Base-by-base conservation (phyloP, 2,329 filamentous ascomycete genomes). In the Juglanconis juglandina region DNA sequence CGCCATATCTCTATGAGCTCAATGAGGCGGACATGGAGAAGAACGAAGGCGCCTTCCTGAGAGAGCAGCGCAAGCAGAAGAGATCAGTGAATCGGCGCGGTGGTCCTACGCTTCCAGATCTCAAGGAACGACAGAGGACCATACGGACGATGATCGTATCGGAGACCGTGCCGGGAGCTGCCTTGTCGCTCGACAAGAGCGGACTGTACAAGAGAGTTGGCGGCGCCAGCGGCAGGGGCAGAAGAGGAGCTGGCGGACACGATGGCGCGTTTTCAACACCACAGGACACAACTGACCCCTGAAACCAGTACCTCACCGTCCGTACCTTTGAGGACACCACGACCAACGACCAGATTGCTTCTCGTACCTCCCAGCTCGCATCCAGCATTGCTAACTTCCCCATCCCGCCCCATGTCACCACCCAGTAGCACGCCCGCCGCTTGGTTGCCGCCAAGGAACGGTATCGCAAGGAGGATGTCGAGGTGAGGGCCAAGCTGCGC, bases 51-150 rank as follows among this genome's bases (percentile, higher is more conserved):
- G 95, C 93, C 44, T 94, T 98, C 68, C 93, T 95, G 61, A 86
- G 95, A 66, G 95, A 99, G 72, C 93, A 98, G 74, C 84, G 95
- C 67, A 86, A 93, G 55, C 93, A 98, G 76, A 99, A 99, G 78
- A 87, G 95, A 52, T 96, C 95, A 6, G 91, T 96, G 68, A 98
- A 97, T 72, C 85, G 95, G 64, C 87, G 95, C 68, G 95, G 95
- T 65, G 95, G 95, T 0, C 95, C 95, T 5, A 90, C 91, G 62
- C 79, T 99, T 46, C 95, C 95, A n/a, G 95, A 99, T 76, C 86
- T 99, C 61, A 96, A 96, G 72, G 95, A 99, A 68, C 86, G 93
- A 58, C 94, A 95, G 75, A 87, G 94, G 55, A 98, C 95, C 1
- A 94, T 98, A 59, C 87, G 95, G 51, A 97, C 94, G 0, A 82